These are phyloP conservation scores for Liriodendron chinense DNA, from an alignment of 164 flowering plant species.

Conservation along the genomic window DNA sequence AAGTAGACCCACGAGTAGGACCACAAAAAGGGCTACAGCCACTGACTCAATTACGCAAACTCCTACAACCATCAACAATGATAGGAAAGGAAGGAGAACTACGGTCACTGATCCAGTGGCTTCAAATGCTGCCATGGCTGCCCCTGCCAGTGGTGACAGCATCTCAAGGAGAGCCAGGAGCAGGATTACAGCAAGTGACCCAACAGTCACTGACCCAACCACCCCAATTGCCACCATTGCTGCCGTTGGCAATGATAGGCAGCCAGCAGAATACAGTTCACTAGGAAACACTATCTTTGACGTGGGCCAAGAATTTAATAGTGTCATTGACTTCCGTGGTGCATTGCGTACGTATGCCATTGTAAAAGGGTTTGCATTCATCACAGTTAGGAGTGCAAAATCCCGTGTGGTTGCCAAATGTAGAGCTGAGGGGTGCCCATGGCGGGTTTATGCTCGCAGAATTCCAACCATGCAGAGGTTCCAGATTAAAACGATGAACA, in stretches of 20 bases:
- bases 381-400: slow-evolving; percentile 57
- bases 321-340: slow-evolving; percentile 69
- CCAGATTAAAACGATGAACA: slow-evolving; percentile 50
- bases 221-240: slow-evolving; percentile 1
- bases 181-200: too few relatives aligned
- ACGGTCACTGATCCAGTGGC: neutral
- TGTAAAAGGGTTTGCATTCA: slow-evolving; percentile 59
- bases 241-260: slow-evolving; percentile 10
- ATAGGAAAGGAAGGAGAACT: too few relatives aligned
- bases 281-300: slow-evolving; percentile 68
- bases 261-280: slow-evolving; percentile 31
- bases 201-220: slow-evolving; percentile 32
- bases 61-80: neutral
- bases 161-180: too few relatives aligned
- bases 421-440: slow-evolving; percentile 59
- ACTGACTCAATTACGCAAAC: slow-evolving; percentile 28
- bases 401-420: slow-evolving; percentile 68
- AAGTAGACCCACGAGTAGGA: neutral
- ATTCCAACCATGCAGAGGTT: slow-evolving; percentile 48
- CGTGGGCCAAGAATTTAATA: slow-evolving; percentile 67
- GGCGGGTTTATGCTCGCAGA: slow-evolving; percentile 80
- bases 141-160: too few relatives aligned
- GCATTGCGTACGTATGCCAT: slow-evolving; percentile 71
- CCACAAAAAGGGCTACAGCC: neutral
- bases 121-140: too few relatives aligned